Conservation (phyloP, 2,329 filamentous ascomycete genomes). For the Phyllosticta citribraziliensis region DNA sequence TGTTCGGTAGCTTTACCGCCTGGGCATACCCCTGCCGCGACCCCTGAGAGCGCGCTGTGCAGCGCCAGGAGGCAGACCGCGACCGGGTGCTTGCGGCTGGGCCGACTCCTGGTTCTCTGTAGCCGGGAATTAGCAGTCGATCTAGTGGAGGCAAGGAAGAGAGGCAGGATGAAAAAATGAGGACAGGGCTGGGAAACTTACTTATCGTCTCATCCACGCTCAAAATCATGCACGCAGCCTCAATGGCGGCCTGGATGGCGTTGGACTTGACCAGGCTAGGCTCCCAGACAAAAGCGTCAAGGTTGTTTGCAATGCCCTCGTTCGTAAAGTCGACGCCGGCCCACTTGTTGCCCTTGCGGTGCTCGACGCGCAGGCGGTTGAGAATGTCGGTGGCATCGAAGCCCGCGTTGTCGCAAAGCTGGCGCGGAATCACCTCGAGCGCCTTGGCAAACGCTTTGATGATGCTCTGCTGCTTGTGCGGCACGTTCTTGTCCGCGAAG, state of each 20-base stretch:
- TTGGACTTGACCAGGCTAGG: constrained; percentile 94
- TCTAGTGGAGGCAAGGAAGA: neutral
- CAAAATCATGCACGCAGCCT: constrained; percentile 90
- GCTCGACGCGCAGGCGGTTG: constrained; percentile 91
- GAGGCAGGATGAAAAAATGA: constrained; percentile 19
- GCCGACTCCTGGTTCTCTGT: constrained; percentile 78
- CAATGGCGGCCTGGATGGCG: constrained; percentile 88
- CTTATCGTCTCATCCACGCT: constrained; percentile 96
- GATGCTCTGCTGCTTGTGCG: constrained; percentile 91
- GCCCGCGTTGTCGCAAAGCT: constrained; percentile 96
- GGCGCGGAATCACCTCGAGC: constrained; percentile 89
- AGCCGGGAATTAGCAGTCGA: neutral
- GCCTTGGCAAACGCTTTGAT: constrained; percentile 98
- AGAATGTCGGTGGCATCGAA: constrained; percentile 98
- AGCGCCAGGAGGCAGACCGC: constrained; percentile 53
- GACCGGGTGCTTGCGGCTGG: constrained; percentile 68
- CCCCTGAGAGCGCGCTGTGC: constrained; percentile 81
- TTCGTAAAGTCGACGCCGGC: constrained; percentile 90
- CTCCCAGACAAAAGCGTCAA: constrained; percentile 96
- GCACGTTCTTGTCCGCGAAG: constrained; percentile 85
- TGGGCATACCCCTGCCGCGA: constrained; percentile 78
- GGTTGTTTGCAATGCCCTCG: constrained; percentile 89
- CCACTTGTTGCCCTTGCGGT: constrained; percentile 87
- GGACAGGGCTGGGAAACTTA: neutral
- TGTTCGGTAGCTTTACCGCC: constrained; percentile 42